Percentiles rank a stretch among this genome's conserved stretches.
phyloP scores from a whole-genome alignment of 2,329 filamentous ascomycete species.

The Botrytis sinoallii region DNA sequence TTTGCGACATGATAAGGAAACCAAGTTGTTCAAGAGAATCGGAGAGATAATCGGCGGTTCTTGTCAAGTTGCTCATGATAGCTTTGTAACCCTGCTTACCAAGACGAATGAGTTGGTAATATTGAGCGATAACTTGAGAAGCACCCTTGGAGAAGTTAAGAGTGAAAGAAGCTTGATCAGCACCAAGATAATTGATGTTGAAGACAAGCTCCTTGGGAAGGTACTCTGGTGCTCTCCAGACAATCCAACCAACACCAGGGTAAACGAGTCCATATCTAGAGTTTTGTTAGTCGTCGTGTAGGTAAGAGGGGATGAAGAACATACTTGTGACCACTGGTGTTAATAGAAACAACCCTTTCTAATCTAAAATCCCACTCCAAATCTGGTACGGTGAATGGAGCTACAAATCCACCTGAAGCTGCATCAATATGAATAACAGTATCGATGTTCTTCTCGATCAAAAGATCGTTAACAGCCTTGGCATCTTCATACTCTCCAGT shows the following conservation, averaged over 20 bases:
- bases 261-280: slow-evolving; percentile 66
- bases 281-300: slow-evolving; percentile 11
- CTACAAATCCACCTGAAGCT: slow-evolving; percentile 88
- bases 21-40: slow-evolving; percentile 69
- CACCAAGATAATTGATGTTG: slow-evolving; percentile 98
- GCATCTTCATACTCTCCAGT: slow-evolving; percentile 88
- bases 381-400: slow-evolving; percentile 81
- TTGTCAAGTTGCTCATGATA: slow-evolving; percentile 93
- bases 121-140: slow-evolving; percentile 91
- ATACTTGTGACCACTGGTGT: slow-evolving; percentile 90
- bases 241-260: slow-evolving; percentile 89
- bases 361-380: slow-evolving; percentile 91
- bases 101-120: slow-evolving; percentile 94
- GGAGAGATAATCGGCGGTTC: slow-evolving; percentile 83
- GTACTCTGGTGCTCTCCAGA: slow-evolving; percentile 81
- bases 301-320: slow-evolving; percentile 31
- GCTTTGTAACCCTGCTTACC: slow-evolving; percentile 87
- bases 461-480: slow-evolving; percentile 84
- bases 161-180: slow-evolving; percentile 92
- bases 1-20: slow-evolving; percentile 86
- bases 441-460: slow-evolving; percentile 71
- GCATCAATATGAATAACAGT: slow-evolving; percentile 92
- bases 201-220: slow-evolving; percentile 88
- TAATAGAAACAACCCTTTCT: slow-evolving; percentile 87
- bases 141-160: slow-evolving; percentile 97